phyloP scores from a whole-genome alignment of 2,329 filamentous ascomycete species.

The Magnaporthiopsis rhizophila region DNA sequence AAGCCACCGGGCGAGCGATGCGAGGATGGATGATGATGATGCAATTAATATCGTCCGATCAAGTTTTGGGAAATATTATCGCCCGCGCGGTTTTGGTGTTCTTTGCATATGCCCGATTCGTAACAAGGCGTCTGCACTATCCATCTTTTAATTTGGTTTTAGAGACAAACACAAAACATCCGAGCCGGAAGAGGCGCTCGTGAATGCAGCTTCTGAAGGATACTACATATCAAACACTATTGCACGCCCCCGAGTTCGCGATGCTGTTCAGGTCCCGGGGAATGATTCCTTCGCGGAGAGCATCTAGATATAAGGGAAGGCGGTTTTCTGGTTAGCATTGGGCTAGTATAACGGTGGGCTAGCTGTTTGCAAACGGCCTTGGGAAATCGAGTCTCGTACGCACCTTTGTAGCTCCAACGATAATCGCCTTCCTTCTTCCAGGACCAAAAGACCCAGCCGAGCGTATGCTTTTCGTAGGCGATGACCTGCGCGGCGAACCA shows the following conservation, averaged over 20 bases:
- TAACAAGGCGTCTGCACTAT: background rate
- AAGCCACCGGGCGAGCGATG: too few relatives aligned
- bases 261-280: conserved; percentile 8
- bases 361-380: background rate
- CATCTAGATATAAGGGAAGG: conserved; percentile 7
- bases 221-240: background rate
- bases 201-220: background rate
- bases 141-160: background rate
- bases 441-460: conserved; percentile 45
- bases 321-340: background rate
- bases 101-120: background rate
- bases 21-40: background rate
- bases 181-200: background rate
- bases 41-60: background rate
- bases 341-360: too few relatives aligned
- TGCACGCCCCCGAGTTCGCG: background rate
- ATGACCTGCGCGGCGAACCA: conserved; percentile 33
- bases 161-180: background rate
- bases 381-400: background rate
- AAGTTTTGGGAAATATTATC: background rate
- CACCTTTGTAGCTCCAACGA: conserved; percentile 23
- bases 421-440: conserved; percentile 40
- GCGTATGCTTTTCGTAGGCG: conserved; percentile 33
- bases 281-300: conserved; percentile 11
- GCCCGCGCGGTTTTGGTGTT: background rate